A percentile compares a stretch with the other conserved stretches of the same genome.
phyloP scores from a whole-genome alignment of 2,329 filamentous ascomycete genomes.

The Arthrobotrys sinensis region DNA sequence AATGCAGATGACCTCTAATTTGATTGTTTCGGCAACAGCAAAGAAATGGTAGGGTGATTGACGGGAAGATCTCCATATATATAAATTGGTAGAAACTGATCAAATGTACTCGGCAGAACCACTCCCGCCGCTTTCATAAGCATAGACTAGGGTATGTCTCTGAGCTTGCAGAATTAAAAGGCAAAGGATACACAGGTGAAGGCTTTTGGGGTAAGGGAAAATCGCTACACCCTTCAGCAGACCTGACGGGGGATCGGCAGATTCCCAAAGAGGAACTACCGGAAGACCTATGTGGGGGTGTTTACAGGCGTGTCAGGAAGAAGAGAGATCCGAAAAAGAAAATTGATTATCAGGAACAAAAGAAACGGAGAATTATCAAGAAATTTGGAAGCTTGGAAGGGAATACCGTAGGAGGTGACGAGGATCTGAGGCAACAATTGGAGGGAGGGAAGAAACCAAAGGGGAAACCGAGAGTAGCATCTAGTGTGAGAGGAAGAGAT shows the following conservation, averaged over 20 bases:
- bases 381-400: slow-evolving; percentile 81
- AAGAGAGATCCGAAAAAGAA: slow-evolving; percentile 71
- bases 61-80: neutral
- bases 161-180: slow-evolving; percentile 80
- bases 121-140: slow-evolving; percentile 84
- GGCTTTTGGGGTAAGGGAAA: slow-evolving; percentile 84
- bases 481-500: slow-evolving; percentile 81
- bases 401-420: slow-evolving; percentile 78
- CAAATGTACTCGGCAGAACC: slow-evolving; percentile 74
- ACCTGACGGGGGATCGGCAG: slow-evolving; percentile 65
- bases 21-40: neutral
- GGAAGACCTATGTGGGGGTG: slow-evolving; percentile 85
- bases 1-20: neutral
- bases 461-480: slow-evolving; percentile 76
- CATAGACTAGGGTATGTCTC: slow-evolving; percentile 81
- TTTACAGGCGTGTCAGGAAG: slow-evolving; percentile 76
- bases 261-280: slow-evolving; percentile 74
- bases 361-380: slow-evolving; percentile 79
- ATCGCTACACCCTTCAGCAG: slow-evolving; percentile 59
- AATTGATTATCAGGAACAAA: slow-evolving; percentile 79
- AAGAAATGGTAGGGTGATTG: neutral
- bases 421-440: slow-evolving; percentile 76
- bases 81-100: neutral
- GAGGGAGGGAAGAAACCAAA: slow-evolving; percentile 74
- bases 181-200: slow-evolving; percentile 80